Evolutionary conservation across 1,284 basidiomycete species (phyloP), one percentile per base, ranked within the genome.

Genomic region (Athelia psychrophila): DNA sequence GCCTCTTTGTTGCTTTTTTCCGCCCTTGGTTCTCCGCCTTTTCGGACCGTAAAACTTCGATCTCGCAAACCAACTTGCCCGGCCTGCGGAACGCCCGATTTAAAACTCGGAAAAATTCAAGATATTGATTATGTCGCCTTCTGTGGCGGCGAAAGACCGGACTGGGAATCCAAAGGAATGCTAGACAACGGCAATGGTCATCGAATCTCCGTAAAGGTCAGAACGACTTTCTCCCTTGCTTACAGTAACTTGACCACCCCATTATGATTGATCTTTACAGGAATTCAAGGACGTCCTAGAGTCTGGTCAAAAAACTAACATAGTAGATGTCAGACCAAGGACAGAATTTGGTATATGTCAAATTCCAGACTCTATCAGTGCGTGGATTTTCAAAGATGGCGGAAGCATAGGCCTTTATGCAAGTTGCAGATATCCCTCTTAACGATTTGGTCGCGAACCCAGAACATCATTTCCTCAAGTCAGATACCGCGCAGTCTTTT

Each of bases 321-420:
- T 98, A 9, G 72, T 99, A 16, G 97, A 99, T 60, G 94, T 97
- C 5, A 80, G 97, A 16, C 82, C 92, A 1, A 69, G 73, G 30
- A 81, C 81, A 0, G 95, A 98, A 68, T 98, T 86, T 65, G 88
- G 85, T 0, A 98, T 99, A 38, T 95, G 93, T 56, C 81, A 84
- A 50, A 66, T 98, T 20, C 84, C 88, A 2, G 74, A 74, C 1
- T 93, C 92, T 3, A 78, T 69, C 50, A 95, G 95, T 96, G 57
- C 60, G 87, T n/a, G 23, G 22, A 35, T 30, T 30, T 5, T 30
- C 27, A 30, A 6, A 30, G 13, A 6, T 30, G 27, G 27, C 13
- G 27, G 27, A 30, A 30, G 13, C 13, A 30, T 30, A 13, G 27
- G 13, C 9, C 30, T 24, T 45, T 27, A 33, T 47, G 20, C 36